Evolutionary conservation across 2,329 filamentous ascomycete species (phyloP), one percentile per base, ranked within the genome.

Genomic region (Cercospora sesami): DNA sequence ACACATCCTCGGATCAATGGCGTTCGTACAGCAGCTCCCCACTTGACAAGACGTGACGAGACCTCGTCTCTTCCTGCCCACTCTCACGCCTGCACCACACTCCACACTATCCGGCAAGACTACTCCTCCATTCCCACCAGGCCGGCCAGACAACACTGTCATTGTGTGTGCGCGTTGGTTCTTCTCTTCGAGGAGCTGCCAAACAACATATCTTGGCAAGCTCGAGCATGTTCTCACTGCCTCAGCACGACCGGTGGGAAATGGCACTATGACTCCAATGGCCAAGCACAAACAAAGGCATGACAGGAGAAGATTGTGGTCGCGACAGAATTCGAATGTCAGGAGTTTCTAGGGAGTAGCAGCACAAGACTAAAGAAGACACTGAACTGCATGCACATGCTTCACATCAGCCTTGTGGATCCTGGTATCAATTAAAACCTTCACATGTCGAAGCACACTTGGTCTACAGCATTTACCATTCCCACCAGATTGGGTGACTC

Each of bases 1-100:
- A 59, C 31, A 33, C 55, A 21, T 31, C 55, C 55, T 59, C 55
- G 55, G 55, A 59, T 59, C 55, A 59, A 59, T 59, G 55, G 55
- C 28, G 55, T 58, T 33, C 26, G 55, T 23, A 31, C 28, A 59
- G 28, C n/a, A 59, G 28, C 28, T 23, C 55, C 28, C 55, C 28
- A 33, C 55, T 21, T 30, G 28, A 59, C 28, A 53, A 53, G 48
- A 53, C 55, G 28, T 21, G 16, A 59, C 30, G 18, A 59, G 6
- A 36, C 55, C 30, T 59, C 30, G 55, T 59, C 55, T 59, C 16
- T 31, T 59, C 55, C 30, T 23, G 26, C 55, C 28, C 21, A 26
- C 7, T 33, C 28, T 16, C 10, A 23, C 28, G 6, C 18, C 10
- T 21, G 16, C 14, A 30, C 7, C 55, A 33, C 48, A 28, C 10